These are phyloP conservation scores for Canavalia ensiformis DNA, from an alignment of 306 rosid species.

Conservation along the genomic window DNA sequence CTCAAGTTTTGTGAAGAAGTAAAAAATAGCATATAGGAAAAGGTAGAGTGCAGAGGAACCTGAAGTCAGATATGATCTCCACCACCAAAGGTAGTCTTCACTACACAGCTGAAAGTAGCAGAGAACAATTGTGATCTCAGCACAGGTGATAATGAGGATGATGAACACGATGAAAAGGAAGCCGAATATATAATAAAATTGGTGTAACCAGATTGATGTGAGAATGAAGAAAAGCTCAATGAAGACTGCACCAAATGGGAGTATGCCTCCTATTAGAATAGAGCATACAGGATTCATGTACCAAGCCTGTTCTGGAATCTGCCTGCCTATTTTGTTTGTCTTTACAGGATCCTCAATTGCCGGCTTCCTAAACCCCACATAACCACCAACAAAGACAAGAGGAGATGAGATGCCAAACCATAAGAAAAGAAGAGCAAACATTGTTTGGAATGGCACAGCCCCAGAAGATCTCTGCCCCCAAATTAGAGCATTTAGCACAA, in stretches of 20 bases:
- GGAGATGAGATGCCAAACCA: conserved; percentile 48
- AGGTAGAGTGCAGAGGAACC: conserved; percentile 50
- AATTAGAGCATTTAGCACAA: conserved; percentile 42
- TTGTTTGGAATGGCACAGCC: conserved; percentile 46
- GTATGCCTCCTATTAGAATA: conserved; percentile 47
- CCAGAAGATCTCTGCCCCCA: conserved; percentile 45
- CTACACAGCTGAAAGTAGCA: conserved; percentile 47
- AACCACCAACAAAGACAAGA: conserved; percentile 39
- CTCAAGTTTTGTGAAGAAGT: conserved; percentile 36
- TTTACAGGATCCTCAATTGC: conserved; percentile 45
- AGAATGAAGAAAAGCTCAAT: conserved; percentile 48
- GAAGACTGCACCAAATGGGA: conserved; percentile 48
- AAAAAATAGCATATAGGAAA: conserved; percentile 41
- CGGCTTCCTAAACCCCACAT: conserved; percentile 31
- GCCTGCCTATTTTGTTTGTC: conserved; percentile 48
- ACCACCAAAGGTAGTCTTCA: conserved; percentile 51
- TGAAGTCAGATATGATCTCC: conserved; percentile 48
- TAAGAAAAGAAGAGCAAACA: conserved; percentile 45
- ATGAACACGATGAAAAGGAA: conserved; percentile 39
- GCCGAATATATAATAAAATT: conserved; percentile 39
- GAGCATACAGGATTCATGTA: conserved; percentile 37
- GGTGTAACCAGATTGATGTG: conserved; percentile 43
- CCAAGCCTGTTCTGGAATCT: conserved; percentile 43
- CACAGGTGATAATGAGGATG: conserved; percentile 47
- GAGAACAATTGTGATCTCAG: conserved; percentile 42